Evolutionary conservation across 2,329 filamentous ascomycete genomes (phyloP).

Genomic region (Massarina eburnea): DNA sequence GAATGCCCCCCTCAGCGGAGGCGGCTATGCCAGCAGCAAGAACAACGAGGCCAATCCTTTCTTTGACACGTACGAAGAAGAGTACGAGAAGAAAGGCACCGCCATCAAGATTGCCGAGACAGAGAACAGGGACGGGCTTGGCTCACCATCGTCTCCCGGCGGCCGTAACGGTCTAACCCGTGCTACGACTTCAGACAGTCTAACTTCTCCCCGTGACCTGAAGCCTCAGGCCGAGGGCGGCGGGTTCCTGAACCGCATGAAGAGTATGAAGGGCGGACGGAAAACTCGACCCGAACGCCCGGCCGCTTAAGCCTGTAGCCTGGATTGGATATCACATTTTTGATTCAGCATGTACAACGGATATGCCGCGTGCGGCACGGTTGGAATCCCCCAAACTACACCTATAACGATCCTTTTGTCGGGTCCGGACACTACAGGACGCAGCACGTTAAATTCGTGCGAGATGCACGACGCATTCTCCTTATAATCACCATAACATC

Average conservation of each 20-base stretch:
- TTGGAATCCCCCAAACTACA: background rate
- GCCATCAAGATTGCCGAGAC: slow-evolving; percentile 56
- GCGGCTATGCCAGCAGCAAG: slow-evolving; percentile 35
- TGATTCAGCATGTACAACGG: slow-evolving; percentile 11
- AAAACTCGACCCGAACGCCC: slow-evolving; percentile 38
- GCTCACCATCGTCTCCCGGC: slow-evolving; percentile 29
- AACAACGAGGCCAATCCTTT: slow-evolving; percentile 69
- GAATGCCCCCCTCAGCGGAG: slow-evolving; percentile 42
- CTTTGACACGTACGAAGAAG: slow-evolving; percentile 75
- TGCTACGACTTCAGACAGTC: slow-evolving; percentile 36
- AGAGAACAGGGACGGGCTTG: slow-evolving; percentile 19
- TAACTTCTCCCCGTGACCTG: slow-evolving; percentile 23
- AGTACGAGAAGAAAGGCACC: slow-evolving; percentile 65
- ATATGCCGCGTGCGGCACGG: background rate
- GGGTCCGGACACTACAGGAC: background rate
- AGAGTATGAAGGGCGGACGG: slow-evolving; percentile 42
- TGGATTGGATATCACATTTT: slow-evolving; percentile 11
- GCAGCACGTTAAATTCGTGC: background rate
- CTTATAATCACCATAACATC: background rate
- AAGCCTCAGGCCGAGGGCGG: slow-evolving; percentile 21
- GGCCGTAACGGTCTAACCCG: slow-evolving; percentile 34
- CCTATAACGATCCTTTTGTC: background rate
- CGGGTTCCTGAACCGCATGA: slow-evolving; percentile 41
- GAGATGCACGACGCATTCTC: background rate
- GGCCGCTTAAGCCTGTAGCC: slow-evolving; percentile 18